Conservation (phyloP, 2,329 filamentous ascomycete species). For the Pestalotiopsis sp. region DNA sequence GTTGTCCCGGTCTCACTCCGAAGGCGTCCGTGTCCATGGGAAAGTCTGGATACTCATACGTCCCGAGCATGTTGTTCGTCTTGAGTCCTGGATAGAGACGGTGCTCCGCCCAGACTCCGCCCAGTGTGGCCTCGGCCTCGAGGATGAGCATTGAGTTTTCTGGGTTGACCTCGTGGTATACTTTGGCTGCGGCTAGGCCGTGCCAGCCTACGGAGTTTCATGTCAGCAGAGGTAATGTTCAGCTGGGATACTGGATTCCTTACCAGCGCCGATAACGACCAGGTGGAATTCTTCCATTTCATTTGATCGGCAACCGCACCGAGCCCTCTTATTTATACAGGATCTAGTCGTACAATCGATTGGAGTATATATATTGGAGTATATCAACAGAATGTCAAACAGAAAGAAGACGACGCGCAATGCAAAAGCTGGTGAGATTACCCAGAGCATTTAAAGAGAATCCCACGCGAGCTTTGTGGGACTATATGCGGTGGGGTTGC, state of each 20-base stretch:
- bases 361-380: no score
- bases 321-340: no score
- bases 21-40: slow-evolving; percentile 61
- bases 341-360: no score
- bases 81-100: slow-evolving; percentile 69
- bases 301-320: background rate
- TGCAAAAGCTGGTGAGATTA: background rate
- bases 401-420: background rate
- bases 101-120: slow-evolving; percentile 70
- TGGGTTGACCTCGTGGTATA: slow-evolving; percentile 60
- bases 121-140: slow-evolving; percentile 57
- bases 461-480: background rate
- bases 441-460: background rate
- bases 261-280: slow-evolving; percentile 55
- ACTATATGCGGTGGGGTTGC: background rate
- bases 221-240: background rate
- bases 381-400: no score
- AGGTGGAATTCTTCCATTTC: slow-evolving; percentile 45
- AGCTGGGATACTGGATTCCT: slow-evolving; percentile 20
- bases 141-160: slow-evolving; percentile 55
- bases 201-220: slow-evolving; percentile 8
- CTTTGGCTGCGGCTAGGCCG: slow-evolving; percentile 63
- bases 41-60: slow-evolving; percentile 73
- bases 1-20: slow-evolving; percentile 47
- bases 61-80: slow-evolving; percentile 73